phyloP scores from a whole-genome alignment of 2,329 filamentous ascomycete genomes.

The Cladosporium velox region DNA sequence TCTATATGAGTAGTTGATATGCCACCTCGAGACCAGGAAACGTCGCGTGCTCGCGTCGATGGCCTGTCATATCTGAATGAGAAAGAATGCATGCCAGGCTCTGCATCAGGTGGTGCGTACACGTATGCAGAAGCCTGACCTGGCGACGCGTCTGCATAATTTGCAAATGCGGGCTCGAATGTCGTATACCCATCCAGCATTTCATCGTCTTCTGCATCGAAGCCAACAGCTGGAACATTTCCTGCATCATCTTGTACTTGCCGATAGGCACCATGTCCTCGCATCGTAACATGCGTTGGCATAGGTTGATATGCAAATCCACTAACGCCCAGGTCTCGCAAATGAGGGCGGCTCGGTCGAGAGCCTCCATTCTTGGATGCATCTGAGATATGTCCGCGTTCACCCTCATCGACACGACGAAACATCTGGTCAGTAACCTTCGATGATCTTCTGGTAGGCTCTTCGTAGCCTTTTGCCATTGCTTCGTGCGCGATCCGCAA shows the following conservation, averaged over 20 bases:
- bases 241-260: not conserved
- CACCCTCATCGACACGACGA: not conserved
- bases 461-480: not conserved
- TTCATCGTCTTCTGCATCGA: not conserved
- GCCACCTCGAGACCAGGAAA: not conserved
- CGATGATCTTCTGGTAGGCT: not conserved
- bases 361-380: not conserved
- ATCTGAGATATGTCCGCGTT: not conserved
- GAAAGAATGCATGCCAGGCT: not conserved
- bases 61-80: not conserved
- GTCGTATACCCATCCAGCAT: not conserved
- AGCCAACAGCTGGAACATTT: not conserved
- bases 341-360: not conserved
- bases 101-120: not conserved
- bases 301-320: not conserved
- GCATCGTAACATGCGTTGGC: not conserved
- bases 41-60: not conserved
- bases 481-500: conserved; percentile 8
- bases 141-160: too few species aligned
- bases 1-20: not conserved
- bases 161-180: not conserved
- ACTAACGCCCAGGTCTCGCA: not conserved
- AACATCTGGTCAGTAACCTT: not conserved
- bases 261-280: not conserved
- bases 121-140: not conserved